Percentiles rank a stretch among this genome's conserved stretches.
These are phyloP conservation scores for Mycena leptocephala DNA, from an alignment of 768 basidiomycete species.

Conservation along the genomic window DNA sequence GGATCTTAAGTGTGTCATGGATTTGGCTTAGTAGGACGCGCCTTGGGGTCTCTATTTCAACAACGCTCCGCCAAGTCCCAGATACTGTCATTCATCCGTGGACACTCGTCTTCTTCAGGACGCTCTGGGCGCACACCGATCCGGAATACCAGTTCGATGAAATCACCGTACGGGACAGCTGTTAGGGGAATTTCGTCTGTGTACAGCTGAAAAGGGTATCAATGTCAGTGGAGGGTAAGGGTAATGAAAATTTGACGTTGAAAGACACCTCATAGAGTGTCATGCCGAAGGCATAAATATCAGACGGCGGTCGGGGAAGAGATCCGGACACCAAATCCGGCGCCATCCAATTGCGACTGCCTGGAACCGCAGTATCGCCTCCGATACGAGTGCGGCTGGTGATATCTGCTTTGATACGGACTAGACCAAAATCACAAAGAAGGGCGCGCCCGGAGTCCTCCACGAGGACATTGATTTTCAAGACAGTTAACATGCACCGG, in stretches of 20 bases:
- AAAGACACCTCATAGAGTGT: conserved; percentile 42
- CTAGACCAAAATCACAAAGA: conserved; percentile 47
- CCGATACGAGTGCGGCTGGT: conserved; percentile 33
- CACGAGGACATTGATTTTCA: conserved; percentile 44
- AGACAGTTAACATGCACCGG: not conserved
- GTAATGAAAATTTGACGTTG: not conserved
- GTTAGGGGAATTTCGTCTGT: conserved; percentile 37
- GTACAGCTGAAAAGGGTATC: conserved; percentile 26
- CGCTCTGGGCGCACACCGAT: conserved; percentile 38
- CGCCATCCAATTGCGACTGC: conserved; percentile 48
- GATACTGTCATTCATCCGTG: too few relatives aligned
- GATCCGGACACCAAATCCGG: conserved; percentile 41
- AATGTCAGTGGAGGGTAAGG: too few relatives aligned
- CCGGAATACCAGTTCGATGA: conserved; percentile 31
- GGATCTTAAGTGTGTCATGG: too few relatives aligned
- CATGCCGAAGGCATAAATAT: too few relatives aligned
- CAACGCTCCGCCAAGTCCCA: too few relatives aligned
- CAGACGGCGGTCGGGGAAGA: conserved; percentile 27
- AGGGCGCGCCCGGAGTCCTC: conserved; percentile 42
- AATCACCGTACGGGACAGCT: conserved; percentile 24
- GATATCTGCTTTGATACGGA: conserved; percentile 44
- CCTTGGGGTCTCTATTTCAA: too few relatives aligned
- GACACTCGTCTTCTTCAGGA: too few relatives aligned
- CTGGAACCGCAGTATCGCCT: not conserved
- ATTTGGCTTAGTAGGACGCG: too few relatives aligned